Base-by-base conservation (phyloP, 176 grass and related monocot genomes). In the Juncus effusus region DNA sequence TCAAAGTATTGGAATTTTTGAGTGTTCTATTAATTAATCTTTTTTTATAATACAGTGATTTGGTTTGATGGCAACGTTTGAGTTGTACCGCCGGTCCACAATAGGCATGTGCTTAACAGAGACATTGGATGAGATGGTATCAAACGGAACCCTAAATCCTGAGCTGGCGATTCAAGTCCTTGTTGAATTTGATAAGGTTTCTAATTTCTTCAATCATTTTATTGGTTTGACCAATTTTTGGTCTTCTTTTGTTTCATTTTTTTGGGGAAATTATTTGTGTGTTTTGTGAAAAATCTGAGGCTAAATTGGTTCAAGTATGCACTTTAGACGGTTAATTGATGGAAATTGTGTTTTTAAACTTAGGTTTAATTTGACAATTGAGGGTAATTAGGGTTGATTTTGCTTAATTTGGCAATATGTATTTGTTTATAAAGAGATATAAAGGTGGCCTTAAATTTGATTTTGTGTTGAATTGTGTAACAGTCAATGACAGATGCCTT, bases 111-210 rank as follows among this genome's bases (percentile, higher is more conserved):
- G 79, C 71, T 87, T 91, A 51, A 96, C 82, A 16, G 82, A 89
- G 35, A 77, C 88, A 52, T 59, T 96, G 70, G 93, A 89, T 72
- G 82, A 96, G 7, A 87, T 96, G 75, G 93, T 96, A 13, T 74
- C 76, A 36, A 84, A 42, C 72, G 84, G 82, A 6, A 74, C 59
- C 0, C 56, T 96, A 54, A 78, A 51, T 59, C 93, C 88, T 19
- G 82, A 91, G 74, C 82, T 96, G 51, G 93, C 93, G 41, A 84
- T 91, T 15, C 77, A 88, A 64, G 93, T 97, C 56, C 85, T 91
- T 10, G 71, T 92, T 66, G 87, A 89, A 67, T 97, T 97, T 51
- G 93, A 97, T 77, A 82, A 91, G 93, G 92, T 96, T 42, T 58
- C 49, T 51, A 64, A 47, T 38, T 56, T 69, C 47, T 16, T 39